A percentile compares a stretch with the other conserved stretches of the same genome.
phyloP scores from a whole-genome alignment of 805 yeast species.

The Blastobotrys attinorum region DNA sequence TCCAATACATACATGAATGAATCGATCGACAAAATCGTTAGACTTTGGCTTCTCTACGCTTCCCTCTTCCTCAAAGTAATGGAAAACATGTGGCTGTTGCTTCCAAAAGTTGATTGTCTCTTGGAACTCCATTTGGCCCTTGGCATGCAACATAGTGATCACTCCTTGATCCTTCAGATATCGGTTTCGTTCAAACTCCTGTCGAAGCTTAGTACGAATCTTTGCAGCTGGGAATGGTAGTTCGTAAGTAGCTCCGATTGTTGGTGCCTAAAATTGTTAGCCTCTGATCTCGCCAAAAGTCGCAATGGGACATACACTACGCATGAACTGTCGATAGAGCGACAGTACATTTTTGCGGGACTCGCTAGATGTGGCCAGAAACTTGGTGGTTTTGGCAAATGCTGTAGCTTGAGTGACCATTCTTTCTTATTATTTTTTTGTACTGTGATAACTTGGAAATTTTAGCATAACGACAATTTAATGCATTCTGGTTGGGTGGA shows the following conservation, averaged over 20 bases:
- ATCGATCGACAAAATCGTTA: slow-evolving; percentile 62
- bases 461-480: background rate
- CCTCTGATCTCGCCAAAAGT: background rate
- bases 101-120: slow-evolving; percentile 86
- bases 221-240: slow-evolving; percentile 59
- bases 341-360: slow-evolving; percentile 56
- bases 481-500: slow-evolving; percentile 3
- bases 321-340: slow-evolving; percentile 64
- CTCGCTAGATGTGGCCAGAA: slow-evolving; percentile 52
- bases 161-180: slow-evolving; percentile 60
- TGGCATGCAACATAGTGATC: slow-evolving; percentile 61
- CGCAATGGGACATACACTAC: slow-evolving; percentile 28
- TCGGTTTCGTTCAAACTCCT: slow-evolving; percentile 81
- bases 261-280: slow-evolving; percentile 22
- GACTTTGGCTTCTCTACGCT: slow-evolving; percentile 45
- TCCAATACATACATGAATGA: slow-evolving; percentile 25
- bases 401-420: slow-evolving; percentile 71
- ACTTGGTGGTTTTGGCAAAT: slow-evolving; percentile 73
- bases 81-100: slow-evolving; percentile 76
- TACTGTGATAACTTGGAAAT: background rate
- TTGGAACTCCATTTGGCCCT: slow-evolving; percentile 88
- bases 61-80: slow-evolving; percentile 62
- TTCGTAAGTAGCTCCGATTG: slow-evolving; percentile 37
- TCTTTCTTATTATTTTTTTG: slow-evolving; percentile 5
- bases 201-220: slow-evolving; percentile 77